Base-by-base conservation (phyloP, 1,284 basidiomycete genomes). In the Fistulina hepatica region DNA sequence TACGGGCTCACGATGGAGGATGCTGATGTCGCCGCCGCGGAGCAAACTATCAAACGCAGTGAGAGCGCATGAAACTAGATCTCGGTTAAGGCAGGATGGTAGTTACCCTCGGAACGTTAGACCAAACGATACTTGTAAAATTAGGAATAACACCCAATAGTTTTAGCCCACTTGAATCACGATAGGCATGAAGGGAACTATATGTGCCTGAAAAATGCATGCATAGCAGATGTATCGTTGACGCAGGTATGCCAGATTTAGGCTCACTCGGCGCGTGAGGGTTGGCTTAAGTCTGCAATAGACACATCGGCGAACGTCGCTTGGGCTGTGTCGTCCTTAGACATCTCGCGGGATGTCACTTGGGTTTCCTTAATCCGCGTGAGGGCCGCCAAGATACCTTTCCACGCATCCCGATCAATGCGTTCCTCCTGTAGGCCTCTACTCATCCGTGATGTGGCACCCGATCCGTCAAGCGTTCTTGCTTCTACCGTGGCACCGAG, bases 381-480 rank as follows among this genome's bases (percentile, higher is more conserved):
- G 35, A 85, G 63, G 40, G 81, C 76, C 47, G 73, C 64, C 19
- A 81, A 63, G 36, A 85, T 75, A 13, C 75, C 76, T 38, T 70
- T 65, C 82, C 82, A 86, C 40, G 83, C 81, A 52, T 82, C 78
- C 11, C 77, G 63, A 46, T 81, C 81, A 11, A 79, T 60, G 33
- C 80, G 65, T 52, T 78, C 78, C 56, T 86, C 83, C 51, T 88
- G 82, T 27, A 84, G 56, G n/a, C 79, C 80, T 30, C 72, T 67
- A 50, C 60, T 69, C 49, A 49, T 63, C 46, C 50, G 53, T n/a
- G 53, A 45, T 4, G 56, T 43, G 19, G 39, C 27, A 33, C 42
- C 41, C 6, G 41, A 43, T 33, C 57, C 54, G 10, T 59, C 58
- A 16, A 63, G 61, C n/a, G n/a, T n/a, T n/a, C n/a, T n/a, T n/a